Conservation (phyloP, 2,329 filamentous ascomycete genomes). For the Westerdykella aurantiaca region DNA sequence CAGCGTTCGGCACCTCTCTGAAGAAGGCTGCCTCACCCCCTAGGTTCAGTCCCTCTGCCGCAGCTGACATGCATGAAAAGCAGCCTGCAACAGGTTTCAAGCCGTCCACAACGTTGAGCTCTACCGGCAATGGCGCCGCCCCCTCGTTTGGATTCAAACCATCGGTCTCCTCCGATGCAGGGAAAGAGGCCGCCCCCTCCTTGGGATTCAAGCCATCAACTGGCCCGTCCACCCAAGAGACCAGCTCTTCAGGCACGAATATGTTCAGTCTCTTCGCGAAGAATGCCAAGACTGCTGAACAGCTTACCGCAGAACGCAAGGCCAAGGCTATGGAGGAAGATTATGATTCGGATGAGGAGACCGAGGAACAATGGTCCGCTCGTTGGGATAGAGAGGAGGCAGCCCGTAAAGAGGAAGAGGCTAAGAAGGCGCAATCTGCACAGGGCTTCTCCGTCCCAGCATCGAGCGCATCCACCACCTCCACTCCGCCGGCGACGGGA, state of each 20-base stretch:
- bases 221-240: too few species aligned
- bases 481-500: slow-evolving; percentile 1
- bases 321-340: slow-evolving; percentile 32
- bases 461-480: slow-evolving; percentile 6
- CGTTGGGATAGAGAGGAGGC: slow-evolving; percentile 28
- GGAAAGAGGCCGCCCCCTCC: background rate
- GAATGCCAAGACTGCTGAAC: slow-evolving; percentile 26
- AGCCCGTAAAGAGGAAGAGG: slow-evolving; percentile 23
- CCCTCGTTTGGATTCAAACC: background rate
- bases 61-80: background rate
- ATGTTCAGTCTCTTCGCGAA: slow-evolving; percentile 24
- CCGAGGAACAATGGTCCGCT: slow-evolving; percentile 28
- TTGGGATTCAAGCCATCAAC: background rate
- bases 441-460: slow-evolving; percentile 17
- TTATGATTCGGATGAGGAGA: slow-evolving; percentile 35
- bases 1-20: too few species aligned
- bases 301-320: slow-evolving; percentile 31
- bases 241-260: background rate
- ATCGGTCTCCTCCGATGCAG: too few species aligned
- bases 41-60: background rate
- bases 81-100: background rate
- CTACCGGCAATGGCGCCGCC: background rate
- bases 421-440: slow-evolving; percentile 17
- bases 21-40: background rate
- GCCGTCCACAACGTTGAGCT: background rate